Base-by-base conservation (phyloP, 2,329 filamentous ascomycete species). In the Huntiella abstrusa region DNA sequence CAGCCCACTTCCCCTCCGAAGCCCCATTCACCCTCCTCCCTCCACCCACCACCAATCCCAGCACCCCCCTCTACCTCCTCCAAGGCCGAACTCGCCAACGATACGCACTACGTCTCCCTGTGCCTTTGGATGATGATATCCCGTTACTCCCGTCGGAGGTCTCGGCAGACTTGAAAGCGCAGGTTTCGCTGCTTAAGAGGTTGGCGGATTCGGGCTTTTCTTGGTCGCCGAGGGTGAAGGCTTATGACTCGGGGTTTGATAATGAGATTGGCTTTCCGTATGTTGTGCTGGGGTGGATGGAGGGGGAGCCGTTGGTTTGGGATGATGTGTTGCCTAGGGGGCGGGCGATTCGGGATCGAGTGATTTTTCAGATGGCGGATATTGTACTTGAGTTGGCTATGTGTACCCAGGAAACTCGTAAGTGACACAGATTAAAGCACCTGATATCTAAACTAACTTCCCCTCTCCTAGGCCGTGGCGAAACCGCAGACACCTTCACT, bases 331-430 rank as follows among this genome's bases (percentile, higher is more conserved):
- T 34, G 10, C 43, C 47, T 13, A 7, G 22, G 4, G 43, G 46
- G 12, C 43, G 47, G 3, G 17, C 5, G 6, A 17, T 46, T n/a
- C 37, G 47, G 2, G 43, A 49, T 19, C 42, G 38, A 7, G 43
- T 46, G 4, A 19, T 49, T 7, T 49, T 43, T 39, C 47, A 49
- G 19, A 49, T 49, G 47, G 47, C 47, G 2, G 43, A 49, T 17
- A 46, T 49, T n/a, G 34, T 46, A 5, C 28, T 49, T 13, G 47
- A 49, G 34, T 35, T 49, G 17, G 43, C 47, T 28, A 46, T 46
- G 33, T 49, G 47, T 39, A 49, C 47, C n/a, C 47, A 49, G 15
- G 47, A 49, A 42, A 49, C 47, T 16, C 41, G 47, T 49, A 46
- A 40, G 41, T 48, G 10, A n/a, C 16, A n/a, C 3, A 15, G 13